These are phyloP conservation scores for Carallia brachiata DNA, from an alignment of 345 rosid genomes.

Conservation along the genomic window DNA sequence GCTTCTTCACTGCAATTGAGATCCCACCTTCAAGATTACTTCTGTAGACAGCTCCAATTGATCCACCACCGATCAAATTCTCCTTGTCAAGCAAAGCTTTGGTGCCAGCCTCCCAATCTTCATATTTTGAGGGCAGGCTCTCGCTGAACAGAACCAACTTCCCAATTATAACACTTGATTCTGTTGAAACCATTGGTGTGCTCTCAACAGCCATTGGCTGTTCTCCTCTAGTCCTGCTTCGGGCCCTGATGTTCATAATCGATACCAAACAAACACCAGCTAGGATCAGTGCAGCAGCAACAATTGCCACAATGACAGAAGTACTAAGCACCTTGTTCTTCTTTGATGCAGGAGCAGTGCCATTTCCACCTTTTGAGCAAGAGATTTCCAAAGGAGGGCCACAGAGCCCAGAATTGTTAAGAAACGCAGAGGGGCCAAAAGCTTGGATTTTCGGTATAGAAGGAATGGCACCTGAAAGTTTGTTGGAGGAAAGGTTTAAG, in stretches of 20 bases:
- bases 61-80: constrained; percentile 76
- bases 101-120: constrained; percentile 96
- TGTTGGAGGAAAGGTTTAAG: constrained; percentile 75
- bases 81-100: constrained; percentile 93
- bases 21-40: constrained; percentile 83
- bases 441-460: constrained; percentile 38
- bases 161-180: constrained; percentile 70
- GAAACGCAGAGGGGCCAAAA: constrained; percentile 69
- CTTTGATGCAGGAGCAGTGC: constrained; percentile 28
- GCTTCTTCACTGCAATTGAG: constrained; percentile 92
- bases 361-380: constrained; percentile 46
- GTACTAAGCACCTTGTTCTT: constrained; percentile 54
- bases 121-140: constrained; percentile 83
- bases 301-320: constrained; percentile 79
- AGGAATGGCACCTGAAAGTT: constrained; percentile 76
- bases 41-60: constrained; percentile 80
- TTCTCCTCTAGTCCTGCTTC: constrained; percentile 45
- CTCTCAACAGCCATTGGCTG: constrained; percentile 58
- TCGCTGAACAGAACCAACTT: constrained; percentile 94
- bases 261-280: constrained; percentile 74
- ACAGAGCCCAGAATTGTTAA: constrained; percentile 68
- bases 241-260: constrained; percentile 79
- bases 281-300: constrained; percentile 80
- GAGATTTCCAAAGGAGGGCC: constrained; percentile 65
- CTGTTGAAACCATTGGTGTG: constrained; percentile 71